Evolutionary conservation across 163 green algal species (phyloP), one percentile per base, ranked within the genome.

Genomic region (Volvox carteri): DNA sequence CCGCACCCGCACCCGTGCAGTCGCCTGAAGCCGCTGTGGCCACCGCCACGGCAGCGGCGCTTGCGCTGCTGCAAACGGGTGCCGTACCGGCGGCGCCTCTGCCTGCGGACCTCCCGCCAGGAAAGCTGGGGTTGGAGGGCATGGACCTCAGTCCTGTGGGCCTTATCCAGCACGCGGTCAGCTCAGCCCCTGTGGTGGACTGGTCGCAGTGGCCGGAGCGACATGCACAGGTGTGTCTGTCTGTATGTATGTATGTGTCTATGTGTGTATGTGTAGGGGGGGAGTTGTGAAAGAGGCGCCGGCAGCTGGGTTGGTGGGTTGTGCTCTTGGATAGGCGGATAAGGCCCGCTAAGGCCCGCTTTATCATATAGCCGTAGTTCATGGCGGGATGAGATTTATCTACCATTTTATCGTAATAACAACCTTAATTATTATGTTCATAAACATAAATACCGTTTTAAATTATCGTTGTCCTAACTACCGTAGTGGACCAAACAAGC

Each of bases 171-270:
- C 16, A 54, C 21, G 81, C 81, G 12, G 81, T 87, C 4, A 58
- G 33, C 23, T 35, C 30, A 1, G 81, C 7, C 0, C 60, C 18
- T 4, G 81, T 87, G 65, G 9, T 42, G 30, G 81, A 87, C 46
- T 87, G 81, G 81, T 60, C 65, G 33, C 81, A 87, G 62, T 87
- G 65, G 65, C 81, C 81, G 30, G 81, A 87, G 44, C 65, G 81
- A 37, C 35, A 87, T 46, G 81, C 81, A 46, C 81, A 86, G 79
- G 79, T 86, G 42, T 19, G 60, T 72, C 25, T 58, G 48, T 58
- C 12, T 14, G 48, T 58, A 14, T 58, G 48, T 58, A 14, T 58
- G 48, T 58, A 14, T 58, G 48, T 58, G 48, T 58, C 12, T 58
- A 14, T 58, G 48, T 58, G 11, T 58, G 11, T 11, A 58, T 58